phyloP scores from a whole-genome alignment of 2,329 filamentous ascomycete species.

The Geosmithia putterillii region DNA sequence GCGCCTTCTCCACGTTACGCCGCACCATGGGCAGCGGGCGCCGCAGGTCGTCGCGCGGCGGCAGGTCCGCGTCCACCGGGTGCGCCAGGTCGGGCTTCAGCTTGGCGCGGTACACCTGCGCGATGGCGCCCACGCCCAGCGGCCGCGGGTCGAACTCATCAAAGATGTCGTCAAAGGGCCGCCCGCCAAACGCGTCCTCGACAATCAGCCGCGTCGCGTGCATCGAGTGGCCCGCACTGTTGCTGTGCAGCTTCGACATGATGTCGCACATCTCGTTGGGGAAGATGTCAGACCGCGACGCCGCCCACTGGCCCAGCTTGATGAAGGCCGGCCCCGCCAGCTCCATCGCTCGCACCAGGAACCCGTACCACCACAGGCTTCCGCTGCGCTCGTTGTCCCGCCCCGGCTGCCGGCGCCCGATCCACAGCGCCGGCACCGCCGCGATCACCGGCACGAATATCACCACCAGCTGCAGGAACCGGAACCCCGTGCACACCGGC shows the following conservation, averaged over 20 bases:
- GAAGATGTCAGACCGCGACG: conserved; percentile 92
- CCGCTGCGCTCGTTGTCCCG: conserved; percentile 66
- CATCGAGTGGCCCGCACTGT: conserved; percentile 85
- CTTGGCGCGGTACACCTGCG: conserved; percentile 94
- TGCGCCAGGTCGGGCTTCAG: conserved; percentile 66
- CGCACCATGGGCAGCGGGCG: conserved; percentile 36
- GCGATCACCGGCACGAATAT: conserved; percentile 89
- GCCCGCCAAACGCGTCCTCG: conserved; percentile 66
- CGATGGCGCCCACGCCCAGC: conserved; percentile 88
- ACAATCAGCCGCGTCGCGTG: conserved; percentile 69
- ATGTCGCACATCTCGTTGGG: conserved; percentile 81
- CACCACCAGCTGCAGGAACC: conserved; percentile 75
- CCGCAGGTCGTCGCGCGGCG: conserved; percentile 9
- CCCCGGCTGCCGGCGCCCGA: conserved; percentile 52
- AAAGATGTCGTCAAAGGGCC: conserved; percentile 81
- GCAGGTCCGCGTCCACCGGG: conserved; percentile 44
- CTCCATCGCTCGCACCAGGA: conserved; percentile 84
- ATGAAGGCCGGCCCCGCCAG: conserved; percentile 91
- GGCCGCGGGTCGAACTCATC: conserved; percentile 88
- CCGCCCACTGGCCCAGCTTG: conserved; percentile 98
- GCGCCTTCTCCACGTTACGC: conserved; percentile 71
- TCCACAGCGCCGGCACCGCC: conserved; percentile 67
- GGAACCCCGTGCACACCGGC: conserved; percentile 71
- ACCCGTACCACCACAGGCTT: conserved; percentile 88
- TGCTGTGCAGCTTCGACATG: conserved; percentile 91